phyloP scores from a whole-genome alignment of 2,329 filamentous ascomycete genomes.

The Hypoxylon sp. region DNA sequence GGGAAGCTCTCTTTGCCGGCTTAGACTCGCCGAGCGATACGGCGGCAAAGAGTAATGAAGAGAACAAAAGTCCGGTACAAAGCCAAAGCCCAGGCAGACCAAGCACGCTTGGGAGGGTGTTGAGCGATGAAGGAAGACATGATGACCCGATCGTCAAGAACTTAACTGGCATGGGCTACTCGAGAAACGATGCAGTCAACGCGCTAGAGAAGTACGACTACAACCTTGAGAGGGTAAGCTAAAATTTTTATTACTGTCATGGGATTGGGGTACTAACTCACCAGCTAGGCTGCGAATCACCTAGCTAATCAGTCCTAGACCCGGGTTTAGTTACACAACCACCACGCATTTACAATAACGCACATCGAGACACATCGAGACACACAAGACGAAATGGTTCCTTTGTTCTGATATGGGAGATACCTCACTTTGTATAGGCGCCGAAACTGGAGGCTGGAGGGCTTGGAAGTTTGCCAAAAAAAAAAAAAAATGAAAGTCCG shows the following conservation, averaged over 20 bases:
- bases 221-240: slow-evolving; percentile 87
- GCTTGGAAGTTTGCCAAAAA: slow-evolving; percentile 32
- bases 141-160: slow-evolving; percentile 93
- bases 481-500: too few relatives aligned
- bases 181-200: slow-evolving; percentile 73
- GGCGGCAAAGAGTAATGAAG: slow-evolving; percentile 39
- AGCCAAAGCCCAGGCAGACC: slow-evolving; percentile 40
- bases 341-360: background rate
- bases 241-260: slow-evolving; percentile 19
- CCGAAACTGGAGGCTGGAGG: slow-evolving; percentile 23
- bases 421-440: slow-evolving; percentile 43
- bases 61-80: slow-evolving; percentile 38
- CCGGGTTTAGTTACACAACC: slow-evolving; percentile 12
- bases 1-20: slow-evolving; percentile 92
- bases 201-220: slow-evolving; percentile 96
- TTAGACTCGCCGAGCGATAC: slow-evolving; percentile 65
- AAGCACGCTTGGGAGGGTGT: slow-evolving; percentile 65
- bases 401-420: slow-evolving; percentile 33
- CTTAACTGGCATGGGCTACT: slow-evolving; percentile 88
- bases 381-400: slow-evolving; percentile 20
- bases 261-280: slow-evolving; percentile 25
- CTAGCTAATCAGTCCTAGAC: slow-evolving; percentile 62
- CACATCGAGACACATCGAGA: slow-evolving; percentile 11
- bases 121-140: slow-evolving; percentile 78
- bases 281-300: slow-evolving; percentile 61